These are phyloP conservation scores for Penicillium janthinellum DNA, from an alignment of 2,329 filamentous ascomycete species.

Conservation along the genomic window DNA sequence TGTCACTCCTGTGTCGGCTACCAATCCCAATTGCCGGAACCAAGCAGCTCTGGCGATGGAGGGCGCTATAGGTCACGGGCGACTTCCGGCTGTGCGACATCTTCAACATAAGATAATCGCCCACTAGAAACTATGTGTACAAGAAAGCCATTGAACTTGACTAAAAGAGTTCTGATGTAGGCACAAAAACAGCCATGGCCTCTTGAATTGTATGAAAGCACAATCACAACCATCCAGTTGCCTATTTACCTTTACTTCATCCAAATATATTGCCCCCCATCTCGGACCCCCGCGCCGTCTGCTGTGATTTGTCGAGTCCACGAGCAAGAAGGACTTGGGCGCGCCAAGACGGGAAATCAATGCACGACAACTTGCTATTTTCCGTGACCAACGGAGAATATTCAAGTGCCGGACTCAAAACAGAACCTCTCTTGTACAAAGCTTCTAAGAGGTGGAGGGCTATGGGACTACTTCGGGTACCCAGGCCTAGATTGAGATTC, in stretches of 20 bases:
- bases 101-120: neutral
- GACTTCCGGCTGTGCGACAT: neutral
- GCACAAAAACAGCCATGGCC: neutral
- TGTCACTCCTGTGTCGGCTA: neutral
- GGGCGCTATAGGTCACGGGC: too few relatives aligned
- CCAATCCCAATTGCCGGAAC: neutral
- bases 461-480: too few relatives aligned
- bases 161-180: neutral
- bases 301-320: neutral
- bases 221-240: neutral
- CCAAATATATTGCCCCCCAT: neutral
- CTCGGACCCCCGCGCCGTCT: neutral
- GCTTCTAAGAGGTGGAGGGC: neutral
- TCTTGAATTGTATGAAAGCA: neutral
- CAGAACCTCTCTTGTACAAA: neutral
- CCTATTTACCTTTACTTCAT: too few relatives aligned
- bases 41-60: neutral
- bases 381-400: neutral
- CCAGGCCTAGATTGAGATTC: too few relatives aligned
- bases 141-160: neutral
- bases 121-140: neutral
- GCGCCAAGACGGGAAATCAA: neutral
- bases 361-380: neutral
- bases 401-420: neutral
- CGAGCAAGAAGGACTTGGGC: neutral